phyloP scores from a whole-genome alignment of 169 alveolate species.

The Pseudocohnilembus persalinus region DNA sequence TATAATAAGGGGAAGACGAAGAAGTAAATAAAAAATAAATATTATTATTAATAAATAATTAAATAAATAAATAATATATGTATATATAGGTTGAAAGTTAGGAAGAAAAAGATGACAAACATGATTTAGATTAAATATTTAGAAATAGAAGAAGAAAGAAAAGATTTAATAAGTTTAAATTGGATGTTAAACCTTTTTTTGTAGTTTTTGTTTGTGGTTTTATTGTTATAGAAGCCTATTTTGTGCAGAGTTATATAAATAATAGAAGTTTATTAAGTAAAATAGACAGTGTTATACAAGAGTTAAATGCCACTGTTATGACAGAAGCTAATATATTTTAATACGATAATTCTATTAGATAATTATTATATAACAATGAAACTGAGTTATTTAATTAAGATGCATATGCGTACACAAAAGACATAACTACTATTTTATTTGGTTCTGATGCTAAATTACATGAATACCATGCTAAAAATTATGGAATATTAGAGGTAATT shows the following conservation, averaged over 20 bases:
- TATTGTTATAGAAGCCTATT: constrained; percentile 17
- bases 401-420: constrained; percentile 6
- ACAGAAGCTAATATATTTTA: constrained; percentile 4
- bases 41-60: no score
- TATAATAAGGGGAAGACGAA: constrained; percentile 32
- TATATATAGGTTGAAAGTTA: not conserved
- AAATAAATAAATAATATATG: no score
- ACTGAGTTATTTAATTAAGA: not conserved
- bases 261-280: not conserved
- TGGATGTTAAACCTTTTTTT: constrained; percentile 4
- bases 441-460: constrained; percentile 7
- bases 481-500: not conserved
- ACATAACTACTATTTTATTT: constrained; percentile 6
- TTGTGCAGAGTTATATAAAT: constrained; percentile 12
- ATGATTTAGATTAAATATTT: constrained; percentile 24
- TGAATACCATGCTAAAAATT: constrained; percentile 23
- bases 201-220: not conserved
- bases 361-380: not conserved
- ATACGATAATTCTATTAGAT: constrained; percentile 24
- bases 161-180: constrained; percentile 17
- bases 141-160: constrained; percentile 25
- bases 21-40: not conserved
- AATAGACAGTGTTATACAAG: constrained; percentile 9
- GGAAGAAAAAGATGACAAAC: constrained; percentile 9
- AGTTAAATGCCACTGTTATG: constrained; percentile 17